Evolutionary conservation across 164 flowering plant genomes (phyloP).

Genomic region (Macadamia tetraphylla): DNA sequence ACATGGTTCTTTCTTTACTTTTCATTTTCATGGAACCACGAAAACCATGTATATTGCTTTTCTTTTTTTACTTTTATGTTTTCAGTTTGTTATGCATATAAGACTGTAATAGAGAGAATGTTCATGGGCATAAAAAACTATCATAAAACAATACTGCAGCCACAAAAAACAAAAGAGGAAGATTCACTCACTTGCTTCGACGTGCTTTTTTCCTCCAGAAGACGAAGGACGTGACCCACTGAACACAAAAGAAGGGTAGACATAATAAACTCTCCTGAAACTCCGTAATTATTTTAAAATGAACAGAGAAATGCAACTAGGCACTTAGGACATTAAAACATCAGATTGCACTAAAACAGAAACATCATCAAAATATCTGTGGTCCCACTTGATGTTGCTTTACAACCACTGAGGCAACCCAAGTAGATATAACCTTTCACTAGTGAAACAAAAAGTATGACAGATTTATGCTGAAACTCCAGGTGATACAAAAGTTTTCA

Average conservation of each 20-base stretch:
- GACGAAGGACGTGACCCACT: conserved; percentile 71
- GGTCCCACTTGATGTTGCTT: not conserved
- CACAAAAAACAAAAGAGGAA: not conserved
- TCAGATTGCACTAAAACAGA: not conserved
- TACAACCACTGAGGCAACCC: not conserved
- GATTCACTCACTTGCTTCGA: conserved; percentile 68
- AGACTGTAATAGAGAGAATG: not conserved
- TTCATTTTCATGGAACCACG: too few species aligned
- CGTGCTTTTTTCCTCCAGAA: conserved; percentile 79
- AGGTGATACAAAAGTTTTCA: too few species aligned
- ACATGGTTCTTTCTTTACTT: too few species aligned
- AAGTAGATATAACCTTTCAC: too few species aligned
- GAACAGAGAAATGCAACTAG: not conserved
- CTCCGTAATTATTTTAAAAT: not conserved
- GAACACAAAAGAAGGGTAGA: conserved; percentile 19
- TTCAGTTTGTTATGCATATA: too few species aligned
- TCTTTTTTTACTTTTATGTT: too few species aligned
- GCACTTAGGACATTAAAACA: not conserved
- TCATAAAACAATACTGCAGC: not conserved
- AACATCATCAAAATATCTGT: not conserved
- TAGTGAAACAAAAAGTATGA: too few species aligned
- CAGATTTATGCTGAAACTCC: too few species aligned
- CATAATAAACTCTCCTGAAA: not conserved
- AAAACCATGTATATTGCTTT: too few species aligned
- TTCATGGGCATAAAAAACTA: not conserved